Percentiles rank a stretch among this genome's conserved stretches.
phyloP scores from a whole-genome alignment of 768 basidiomycete genomes.

The Amanita rubescens region DNA sequence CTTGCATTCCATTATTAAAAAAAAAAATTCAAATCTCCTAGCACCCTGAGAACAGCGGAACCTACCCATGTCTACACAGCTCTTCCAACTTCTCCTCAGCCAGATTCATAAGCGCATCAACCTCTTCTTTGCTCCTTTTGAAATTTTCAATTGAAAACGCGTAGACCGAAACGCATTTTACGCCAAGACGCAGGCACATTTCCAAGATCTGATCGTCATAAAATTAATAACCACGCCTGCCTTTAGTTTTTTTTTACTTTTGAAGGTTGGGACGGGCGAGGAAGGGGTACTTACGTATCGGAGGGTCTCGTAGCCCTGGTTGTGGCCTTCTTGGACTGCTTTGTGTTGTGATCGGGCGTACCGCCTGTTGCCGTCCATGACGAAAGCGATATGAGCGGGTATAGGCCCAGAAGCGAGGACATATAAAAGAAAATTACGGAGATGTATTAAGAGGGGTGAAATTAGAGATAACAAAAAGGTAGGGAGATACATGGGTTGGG shows the following conservation, averaged over 20 bases:
- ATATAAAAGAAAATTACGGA: constrained; percentile 46
- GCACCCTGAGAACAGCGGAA: constrained; percentile 9
- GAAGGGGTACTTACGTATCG: constrained; percentile 51
- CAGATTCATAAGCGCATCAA: constrained; percentile 81
- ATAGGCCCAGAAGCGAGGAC: constrained; percentile 78
- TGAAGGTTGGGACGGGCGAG: neutral
- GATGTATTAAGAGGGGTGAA: neutral
- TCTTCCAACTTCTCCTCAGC: constrained; percentile 74
- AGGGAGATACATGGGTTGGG: constrained; percentile 3
- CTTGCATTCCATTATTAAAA: constrained; percentile 39
- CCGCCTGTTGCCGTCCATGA: constrained; percentile 96
- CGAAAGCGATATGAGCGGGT: constrained; percentile 86
- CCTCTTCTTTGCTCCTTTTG: constrained; percentile 78
- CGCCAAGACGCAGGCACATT: constrained; percentile 70
- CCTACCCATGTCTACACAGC: constrained; percentile 75
- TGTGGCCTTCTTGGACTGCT: constrained; percentile 71
- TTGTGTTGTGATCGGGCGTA: constrained; percentile 70
- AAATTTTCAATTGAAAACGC: constrained; percentile 99
- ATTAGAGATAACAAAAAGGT: neutral
- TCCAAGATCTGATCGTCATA: constrained; percentile 61
- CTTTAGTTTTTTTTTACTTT: neutral
- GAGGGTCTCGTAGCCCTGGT: constrained; percentile 75
- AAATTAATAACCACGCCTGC: neutral
- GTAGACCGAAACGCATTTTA: constrained; percentile 87
- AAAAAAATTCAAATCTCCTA: too few species aligned